Conservation (phyloP, 805 yeast genomes). For the Teunomyces funiuensis region DNA sequence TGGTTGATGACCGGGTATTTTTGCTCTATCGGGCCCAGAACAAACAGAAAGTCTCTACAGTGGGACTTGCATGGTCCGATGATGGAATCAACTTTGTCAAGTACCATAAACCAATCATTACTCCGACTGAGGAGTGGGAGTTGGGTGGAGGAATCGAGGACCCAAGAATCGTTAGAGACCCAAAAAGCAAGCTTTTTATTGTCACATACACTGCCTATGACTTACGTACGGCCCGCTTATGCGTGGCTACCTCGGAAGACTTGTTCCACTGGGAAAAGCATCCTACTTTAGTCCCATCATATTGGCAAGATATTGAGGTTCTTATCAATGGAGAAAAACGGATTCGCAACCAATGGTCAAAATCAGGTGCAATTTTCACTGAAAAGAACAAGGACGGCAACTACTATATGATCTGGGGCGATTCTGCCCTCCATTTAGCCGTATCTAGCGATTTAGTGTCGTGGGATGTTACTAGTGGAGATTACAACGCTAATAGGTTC, state of each 20-base stretch:
- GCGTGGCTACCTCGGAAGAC: conserved; percentile 39
- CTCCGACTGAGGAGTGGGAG: conserved; percentile 41
- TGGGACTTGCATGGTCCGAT: conserved; percentile 42
- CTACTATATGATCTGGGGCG: conserved; percentile 47
- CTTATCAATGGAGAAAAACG: conserved; percentile 21
- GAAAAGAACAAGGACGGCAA: conserved; percentile 32
- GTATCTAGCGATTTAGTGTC: conserved; percentile 32
- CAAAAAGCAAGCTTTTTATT: conserved; percentile 32
- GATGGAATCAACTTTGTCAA: conserved; percentile 37
- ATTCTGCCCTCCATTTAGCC: conserved; percentile 38
- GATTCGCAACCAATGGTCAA: conserved; percentile 39
- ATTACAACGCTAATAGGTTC: conserved; percentile 21
- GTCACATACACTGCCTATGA: conserved; percentile 45
- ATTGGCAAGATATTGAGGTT: conserved; percentile 36
- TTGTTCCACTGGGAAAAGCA: conserved; percentile 39
- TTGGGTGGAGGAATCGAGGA: conserved; percentile 43
- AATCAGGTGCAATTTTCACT: conserved; percentile 40
- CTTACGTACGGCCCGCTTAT: conserved; percentile 31
- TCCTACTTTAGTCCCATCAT: conserved; percentile 31
- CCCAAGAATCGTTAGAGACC: conserved; percentile 42
- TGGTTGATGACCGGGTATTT: conserved; percentile 35
- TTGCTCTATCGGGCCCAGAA: conserved; percentile 42
- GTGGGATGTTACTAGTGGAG: conserved; percentile 27
- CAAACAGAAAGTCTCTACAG: conserved; percentile 28
- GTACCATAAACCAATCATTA: conserved; percentile 30